These are phyloP conservation scores for Curvularia lunata DNA, from an alignment of 2,329 filamentous ascomycete genomes.

Conservation along the genomic window DNA sequence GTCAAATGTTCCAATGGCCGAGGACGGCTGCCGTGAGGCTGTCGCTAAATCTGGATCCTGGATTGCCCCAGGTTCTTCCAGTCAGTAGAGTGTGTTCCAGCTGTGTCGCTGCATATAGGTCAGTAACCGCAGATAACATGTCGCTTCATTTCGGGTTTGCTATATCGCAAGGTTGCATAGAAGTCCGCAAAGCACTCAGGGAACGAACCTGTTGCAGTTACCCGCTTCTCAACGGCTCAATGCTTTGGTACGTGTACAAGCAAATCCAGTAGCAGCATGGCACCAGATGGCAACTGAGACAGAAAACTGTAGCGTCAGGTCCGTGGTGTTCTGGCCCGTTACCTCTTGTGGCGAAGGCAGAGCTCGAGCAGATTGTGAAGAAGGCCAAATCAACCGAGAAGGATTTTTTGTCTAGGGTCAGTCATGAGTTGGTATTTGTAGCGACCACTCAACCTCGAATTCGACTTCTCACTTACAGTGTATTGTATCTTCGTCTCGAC, in stretches of 20 bases:
- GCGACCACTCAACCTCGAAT: conserved; percentile 41
- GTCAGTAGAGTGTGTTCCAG: conserved; percentile 18
- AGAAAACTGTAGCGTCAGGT: conserved; percentile 42
- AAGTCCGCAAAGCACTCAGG: conserved; percentile 35
- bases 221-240: conserved; percentile 39
- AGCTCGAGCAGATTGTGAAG: conserved; percentile 35
- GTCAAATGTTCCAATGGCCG: conserved; percentile 13
- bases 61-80: conserved; percentile 19
- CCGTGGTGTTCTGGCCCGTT: conserved; percentile 40
- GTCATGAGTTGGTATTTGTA: conserved; percentile 50
- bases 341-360: conserved; percentile 43
- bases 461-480: conserved; percentile 45
- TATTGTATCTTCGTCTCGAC: conserved; percentile 45
- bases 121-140: conserved; percentile 28
- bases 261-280: conserved; percentile 30
- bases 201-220: conserved; percentile 47
- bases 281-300: conserved; percentile 28
- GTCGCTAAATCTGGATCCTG: conserved; percentile 1
- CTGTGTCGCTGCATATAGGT: conserved; percentile 34
- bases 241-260: conserved; percentile 37
- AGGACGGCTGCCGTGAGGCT: conserved; percentile 11
- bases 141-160: conserved; percentile 41
- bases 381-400: conserved; percentile 42
- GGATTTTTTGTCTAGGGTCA: conserved; percentile 48
- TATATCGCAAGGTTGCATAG: conserved; percentile 42